Conservation (phyloP, 257 asterid species). For the Salvia rosmarinus region DNA sequence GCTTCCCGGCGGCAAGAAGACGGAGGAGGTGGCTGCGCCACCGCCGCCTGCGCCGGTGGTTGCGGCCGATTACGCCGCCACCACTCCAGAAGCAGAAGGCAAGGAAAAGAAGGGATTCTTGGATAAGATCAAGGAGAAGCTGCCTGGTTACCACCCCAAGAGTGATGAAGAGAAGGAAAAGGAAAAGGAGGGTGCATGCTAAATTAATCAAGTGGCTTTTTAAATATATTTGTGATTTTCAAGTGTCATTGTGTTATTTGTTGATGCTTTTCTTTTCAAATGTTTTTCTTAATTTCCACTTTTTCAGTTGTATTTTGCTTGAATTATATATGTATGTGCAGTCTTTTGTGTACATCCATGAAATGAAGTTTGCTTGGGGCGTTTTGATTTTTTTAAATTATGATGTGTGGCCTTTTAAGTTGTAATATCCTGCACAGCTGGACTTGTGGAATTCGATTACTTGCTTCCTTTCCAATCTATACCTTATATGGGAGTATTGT, state of each 20-base stretch:
- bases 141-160: constrained; percentile 82
- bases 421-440: constrained; percentile 26
- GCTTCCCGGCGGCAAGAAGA: constrained; percentile 73
- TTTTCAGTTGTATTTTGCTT: constrained; percentile 21
- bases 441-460: constrained; percentile 35
- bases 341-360: constrained; percentile 30
- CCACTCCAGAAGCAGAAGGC: constrained; percentile 43
- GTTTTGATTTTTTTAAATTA: not conserved
- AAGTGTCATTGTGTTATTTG: constrained; percentile 20
- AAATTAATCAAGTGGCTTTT: constrained; percentile 24
- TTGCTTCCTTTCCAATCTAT: constrained; percentile 23
- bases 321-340: not conserved
- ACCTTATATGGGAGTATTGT: not conserved
- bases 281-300: not conserved
- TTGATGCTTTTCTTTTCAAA: constrained; percentile 28
- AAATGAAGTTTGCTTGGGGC: constrained; percentile 14
- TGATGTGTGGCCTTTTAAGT: constrained; percentile 24
- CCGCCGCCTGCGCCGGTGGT: constrained; percentile 36
- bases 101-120: constrained; percentile 82
- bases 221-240: constrained; percentile 29
- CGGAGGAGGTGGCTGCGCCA: constrained; percentile 48
- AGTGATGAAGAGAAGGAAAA: constrained; percentile 67
- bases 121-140: constrained; percentile 92
- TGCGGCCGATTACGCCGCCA: not conserved
- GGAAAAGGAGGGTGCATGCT: constrained; percentile 41